Conservation (phyloP, 192 early-diverging fungal species). For the Gonapodya sp. region DNA sequence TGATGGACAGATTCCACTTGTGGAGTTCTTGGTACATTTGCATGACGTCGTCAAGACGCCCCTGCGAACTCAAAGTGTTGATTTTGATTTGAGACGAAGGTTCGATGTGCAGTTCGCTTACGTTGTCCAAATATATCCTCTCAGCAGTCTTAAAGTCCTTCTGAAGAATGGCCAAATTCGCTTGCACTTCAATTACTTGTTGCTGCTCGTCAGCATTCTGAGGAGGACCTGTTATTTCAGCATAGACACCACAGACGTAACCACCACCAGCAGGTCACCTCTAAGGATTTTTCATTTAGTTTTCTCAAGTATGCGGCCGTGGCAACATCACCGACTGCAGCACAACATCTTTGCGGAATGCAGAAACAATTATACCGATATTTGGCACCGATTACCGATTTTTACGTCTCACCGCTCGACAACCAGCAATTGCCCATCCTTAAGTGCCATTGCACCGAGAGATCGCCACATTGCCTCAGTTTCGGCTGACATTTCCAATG, state of each 20-base stretch:
- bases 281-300: conserved; percentile 26
- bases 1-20: conserved; percentile 57
- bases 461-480: conserved; percentile 61
- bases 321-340: conserved; percentile 47
- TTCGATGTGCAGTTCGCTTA: conserved; percentile 12
- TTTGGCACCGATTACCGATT: background rate
- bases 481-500: conserved; percentile 47
- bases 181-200: too few species aligned
- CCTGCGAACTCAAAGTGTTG: conserved; percentile 16
- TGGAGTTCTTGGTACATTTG: conserved; percentile 60
- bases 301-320: conserved; percentile 35
- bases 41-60: conserved; percentile 56
- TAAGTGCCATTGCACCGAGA: conserved; percentile 36
- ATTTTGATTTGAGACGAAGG: conserved; percentile 8
- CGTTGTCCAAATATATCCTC: conserved; percentile 44
- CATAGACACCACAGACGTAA: too few species aligned
- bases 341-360: conserved; percentile 35
- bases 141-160: conserved; percentile 44
- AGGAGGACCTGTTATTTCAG: too few species aligned
- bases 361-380: too few species aligned
- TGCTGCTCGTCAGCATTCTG: too few species aligned
- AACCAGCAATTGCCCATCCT: conserved; percentile 42
- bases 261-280: conserved; percentile 13
- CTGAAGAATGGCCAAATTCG: background rate
- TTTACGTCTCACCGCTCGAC: conserved; percentile 31